Base-by-base conservation (phyloP, 371 early-diverging fungal species). In the Mortierella sp. region DNA sequence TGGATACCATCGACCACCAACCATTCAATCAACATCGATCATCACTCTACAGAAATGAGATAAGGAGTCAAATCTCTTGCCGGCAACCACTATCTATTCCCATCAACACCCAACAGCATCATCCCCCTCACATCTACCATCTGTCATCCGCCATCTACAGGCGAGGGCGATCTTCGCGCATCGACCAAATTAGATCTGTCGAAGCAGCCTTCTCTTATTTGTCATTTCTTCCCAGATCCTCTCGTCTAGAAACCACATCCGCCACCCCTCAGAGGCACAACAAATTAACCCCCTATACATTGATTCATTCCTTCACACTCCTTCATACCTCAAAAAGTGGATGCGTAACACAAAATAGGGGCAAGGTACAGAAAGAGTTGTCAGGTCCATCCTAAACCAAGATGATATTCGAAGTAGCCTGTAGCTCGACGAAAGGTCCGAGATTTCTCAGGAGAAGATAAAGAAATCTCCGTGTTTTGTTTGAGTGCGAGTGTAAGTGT, bases 391-490 rank as follows among this genome's bases (percentile, higher is more conserved):
- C 22, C 24, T 8, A n/a, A 48, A 22, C 22, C 45, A 8, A n/a
- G 24, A n/a, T n/a, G 24, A 50, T 13, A 2, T 16, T 45, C 1
- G 6, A 45, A 45, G 5, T n/a, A n/a, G n/a, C n/a, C n/a, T n/a
- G n/a, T n/a, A n/a, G n/a, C n/a, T n/a, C n/a, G n/a, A n/a, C n/a
- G n/a, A n/a, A n/a, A n/a, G n/a, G n/a, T n/a, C n/a, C n/a, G n/a
- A n/a, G n/a, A n/a, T n/a, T n/a, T n/a, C n/a, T n/a, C n/a, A 14
- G 45, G 19, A 45, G 19, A 45, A 16, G n/a, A 48, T 4, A 48
- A n/a, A n/a, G n/a, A 50, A 50, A 50, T 50, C 50, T 50, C 50
- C 50, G 50, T 50, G 50, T 50, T n/a, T 50, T 7, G n/a, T n/a
- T n/a, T n/a, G n/a, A n/a, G n/a, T n/a, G n/a, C n/a, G n/a, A n/a